phyloP scores from a whole-genome alignment of 306 rosid species.

The Fragaria vesca region DNA sequence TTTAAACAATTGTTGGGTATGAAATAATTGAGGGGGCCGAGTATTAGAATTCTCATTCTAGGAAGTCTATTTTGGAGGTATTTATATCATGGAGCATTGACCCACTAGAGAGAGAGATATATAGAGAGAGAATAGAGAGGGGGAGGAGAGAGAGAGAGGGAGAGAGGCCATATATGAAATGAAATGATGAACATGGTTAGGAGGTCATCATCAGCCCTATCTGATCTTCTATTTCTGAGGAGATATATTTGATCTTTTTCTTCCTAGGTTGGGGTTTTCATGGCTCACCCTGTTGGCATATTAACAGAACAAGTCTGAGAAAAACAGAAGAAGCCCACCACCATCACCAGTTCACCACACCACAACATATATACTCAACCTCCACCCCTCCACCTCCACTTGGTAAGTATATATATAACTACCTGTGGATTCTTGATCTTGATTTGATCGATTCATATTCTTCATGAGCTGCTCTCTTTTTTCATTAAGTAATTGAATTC shows the following conservation, averaged over 20 bases:
- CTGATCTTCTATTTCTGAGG: constrained; percentile 66
- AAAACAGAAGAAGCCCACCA: constrained; percentile 21
- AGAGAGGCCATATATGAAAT: constrained; percentile 26
- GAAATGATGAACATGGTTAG: constrained; percentile 50
- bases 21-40: constrained; percentile 58
- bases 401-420: constrained; percentile 16
- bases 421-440: not conserved
- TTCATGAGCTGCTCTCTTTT: not conserved
- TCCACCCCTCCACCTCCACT: not conserved
- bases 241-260: constrained; percentile 50
- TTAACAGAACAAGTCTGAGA: constrained; percentile 43
- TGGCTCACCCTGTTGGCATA: constrained; percentile 47
- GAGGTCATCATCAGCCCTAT: constrained; percentile 66
- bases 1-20: constrained; percentile 22
- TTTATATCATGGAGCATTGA: constrained; percentile 75
- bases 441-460: not conserved
- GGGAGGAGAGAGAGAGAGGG: constrained; percentile 24
- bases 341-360: constrained; percentile 12
- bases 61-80: constrained; percentile 67
- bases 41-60: constrained; percentile 25
- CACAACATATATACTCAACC: constrained; percentile 6
- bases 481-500: not conserved
- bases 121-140: constrained; percentile 17
- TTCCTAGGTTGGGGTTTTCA: constrained; percentile 53
- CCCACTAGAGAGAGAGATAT: constrained; percentile 37